Conservation (phyloP, 495 filamentous ascomycete species). For the Xylaria castorea region DNA sequence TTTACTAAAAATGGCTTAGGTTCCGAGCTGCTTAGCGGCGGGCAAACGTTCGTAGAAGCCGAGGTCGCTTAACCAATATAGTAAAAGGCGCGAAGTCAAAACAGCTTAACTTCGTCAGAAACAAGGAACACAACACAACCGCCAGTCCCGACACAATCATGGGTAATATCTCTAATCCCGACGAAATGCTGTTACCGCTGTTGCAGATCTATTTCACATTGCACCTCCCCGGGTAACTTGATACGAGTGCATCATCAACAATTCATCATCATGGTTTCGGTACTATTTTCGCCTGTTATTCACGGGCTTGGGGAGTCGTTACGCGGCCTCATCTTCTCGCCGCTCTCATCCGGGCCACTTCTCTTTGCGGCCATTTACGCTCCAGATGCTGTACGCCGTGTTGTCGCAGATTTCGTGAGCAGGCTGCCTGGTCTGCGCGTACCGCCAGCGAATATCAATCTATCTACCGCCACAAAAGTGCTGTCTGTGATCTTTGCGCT, state of each 20-base stretch:
- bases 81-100: background rate
- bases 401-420: background rate
- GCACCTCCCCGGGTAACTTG: background rate
- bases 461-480: slow-evolving; percentile 25
- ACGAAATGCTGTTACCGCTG: background rate
- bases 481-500: slow-evolving; percentile 49
- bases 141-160: background rate
- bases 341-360: slow-evolving; percentile 20
- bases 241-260: background rate
- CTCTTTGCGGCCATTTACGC: slow-evolving; percentile 19
- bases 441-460: background rate
- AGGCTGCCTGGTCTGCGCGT: background rate
- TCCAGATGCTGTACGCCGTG: slow-evolving; percentile 5
- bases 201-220: background rate
- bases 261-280: slow-evolving; percentile 17
- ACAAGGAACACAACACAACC: background rate
- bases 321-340: slow-evolving; percentile 19
- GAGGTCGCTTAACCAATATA: background rate
- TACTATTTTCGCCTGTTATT: slow-evolving; percentile 15
- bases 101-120: background rate
- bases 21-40: slow-evolving; percentile 16
- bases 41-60: slow-evolving; percentile 7
- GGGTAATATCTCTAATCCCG: background rate
- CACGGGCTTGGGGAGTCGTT: background rate
- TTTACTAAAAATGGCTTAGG: slow-evolving; percentile 7